Conservation (phyloP, 352 stramenopile species). For the Saprolegnia parasitica region DNA sequence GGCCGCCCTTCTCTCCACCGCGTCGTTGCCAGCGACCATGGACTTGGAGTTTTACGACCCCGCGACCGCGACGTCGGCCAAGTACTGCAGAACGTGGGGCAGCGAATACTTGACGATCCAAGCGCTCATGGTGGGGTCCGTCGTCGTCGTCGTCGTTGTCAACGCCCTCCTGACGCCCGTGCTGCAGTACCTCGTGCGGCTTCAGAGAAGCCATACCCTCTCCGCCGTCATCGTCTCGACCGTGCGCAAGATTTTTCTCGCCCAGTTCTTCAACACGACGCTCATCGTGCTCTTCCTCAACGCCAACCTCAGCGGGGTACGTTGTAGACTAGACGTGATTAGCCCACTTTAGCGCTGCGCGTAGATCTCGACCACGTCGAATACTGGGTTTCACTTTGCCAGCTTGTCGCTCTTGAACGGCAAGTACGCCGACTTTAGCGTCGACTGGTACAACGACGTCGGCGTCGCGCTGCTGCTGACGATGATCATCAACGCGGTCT, state of each 20-base stretch:
- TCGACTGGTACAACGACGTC: constrained; percentile 72
- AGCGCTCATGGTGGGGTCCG: constrained; percentile 50
- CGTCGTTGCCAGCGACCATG: constrained; percentile 59
- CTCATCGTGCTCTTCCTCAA: constrained; percentile 75
- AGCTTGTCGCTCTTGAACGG: constrained; percentile 54
- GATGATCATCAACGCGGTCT: constrained; percentile 78
- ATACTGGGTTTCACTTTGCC: constrained; percentile 32
- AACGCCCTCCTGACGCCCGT: constrained; percentile 63
- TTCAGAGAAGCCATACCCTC: constrained; percentile 78
- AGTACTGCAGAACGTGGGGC: constrained; percentile 67
- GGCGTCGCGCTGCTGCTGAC: constrained; percentile 76
- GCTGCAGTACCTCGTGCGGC: constrained; percentile 56
- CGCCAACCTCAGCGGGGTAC: constrained; percentile 69
- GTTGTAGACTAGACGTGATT: not conserved
- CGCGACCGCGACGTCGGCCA: constrained; percentile 33
- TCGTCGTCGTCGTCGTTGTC: constrained; percentile 66
- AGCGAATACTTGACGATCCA: constrained; percentile 66
- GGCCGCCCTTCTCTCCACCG: constrained; percentile 38
- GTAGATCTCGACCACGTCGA: constrained; percentile 8
- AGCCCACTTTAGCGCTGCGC: not conserved
- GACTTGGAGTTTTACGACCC: constrained; percentile 51
- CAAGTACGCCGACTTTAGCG: constrained; percentile 75
- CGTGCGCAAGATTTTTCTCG: constrained; percentile 71
- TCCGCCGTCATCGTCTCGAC: constrained; percentile 65
- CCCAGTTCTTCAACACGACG: constrained; percentile 79